Evolutionary conservation across 495 filamentous ascomycete genomes (phyloP).

Genomic region (Xanthoparmelia taractica): DNA sequence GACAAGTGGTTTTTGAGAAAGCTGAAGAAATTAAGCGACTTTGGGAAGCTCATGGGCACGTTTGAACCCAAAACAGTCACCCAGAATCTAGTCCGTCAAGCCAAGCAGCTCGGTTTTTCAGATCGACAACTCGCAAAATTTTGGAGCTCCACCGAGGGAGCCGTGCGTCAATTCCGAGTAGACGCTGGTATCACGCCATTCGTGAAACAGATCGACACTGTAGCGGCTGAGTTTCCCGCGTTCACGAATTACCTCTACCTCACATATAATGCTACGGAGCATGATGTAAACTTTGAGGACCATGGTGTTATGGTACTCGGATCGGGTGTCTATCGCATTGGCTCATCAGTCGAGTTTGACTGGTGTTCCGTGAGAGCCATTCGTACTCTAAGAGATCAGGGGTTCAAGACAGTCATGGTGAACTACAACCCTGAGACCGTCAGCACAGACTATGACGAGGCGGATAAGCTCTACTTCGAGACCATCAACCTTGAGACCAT

Average conservation of each 20-base stretch:
- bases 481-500: constrained; percentile 94
- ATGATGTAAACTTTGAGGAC: constrained; percentile 79
- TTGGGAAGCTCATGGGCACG: constrained; percentile 64
- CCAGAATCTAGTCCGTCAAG: constrained; percentile 57
- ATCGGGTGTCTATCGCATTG: constrained; percentile 95
- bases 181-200: constrained; percentile 79
- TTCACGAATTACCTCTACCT: constrained; percentile 96
- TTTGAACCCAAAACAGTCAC: constrained; percentile 62
- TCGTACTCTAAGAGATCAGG: constrained; percentile 78
- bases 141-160: constrained; percentile 85
- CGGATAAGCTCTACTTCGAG: constrained; percentile 92
- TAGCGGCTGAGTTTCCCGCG: constrained; percentile 92
- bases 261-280: constrained; percentile 86
- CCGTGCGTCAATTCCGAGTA: constrained; percentile 69
- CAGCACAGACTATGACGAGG: constrained; percentile 92
- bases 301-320: constrained; percentile 93
- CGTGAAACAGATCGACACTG: constrained; percentile 98
- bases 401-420: constrained; percentile 96
- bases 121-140: constrained; percentile 92
- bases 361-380: constrained; percentile 98
- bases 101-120: constrained; percentile 89
- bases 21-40: constrained; percentile 84
- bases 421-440: constrained; percentile 97
- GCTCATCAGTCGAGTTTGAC: constrained; percentile 96
- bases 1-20: constrained; percentile 78